These are phyloP conservation scores for Tillandsia fasciculata DNA, from an alignment of 176 grass and related monocot genomes.

Conservation along the genomic window DNA sequence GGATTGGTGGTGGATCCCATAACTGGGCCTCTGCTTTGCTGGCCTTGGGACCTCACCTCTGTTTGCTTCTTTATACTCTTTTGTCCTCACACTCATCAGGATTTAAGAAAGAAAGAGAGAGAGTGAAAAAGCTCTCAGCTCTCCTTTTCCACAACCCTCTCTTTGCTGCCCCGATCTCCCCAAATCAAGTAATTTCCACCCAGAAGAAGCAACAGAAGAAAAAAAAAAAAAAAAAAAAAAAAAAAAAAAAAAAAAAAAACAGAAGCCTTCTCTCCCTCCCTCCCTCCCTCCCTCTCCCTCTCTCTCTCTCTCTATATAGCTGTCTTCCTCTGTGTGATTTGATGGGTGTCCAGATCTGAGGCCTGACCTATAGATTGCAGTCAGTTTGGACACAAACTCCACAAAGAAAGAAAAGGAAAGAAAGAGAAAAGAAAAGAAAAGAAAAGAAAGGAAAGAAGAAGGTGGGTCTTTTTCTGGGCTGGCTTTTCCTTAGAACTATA, in stretches of 20 bases:
- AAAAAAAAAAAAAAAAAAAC: background rate
- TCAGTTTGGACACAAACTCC: no score
- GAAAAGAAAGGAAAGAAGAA: background rate
- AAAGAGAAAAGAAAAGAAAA: no score
- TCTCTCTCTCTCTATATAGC: background rate
- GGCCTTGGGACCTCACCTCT: conserved; percentile 1
- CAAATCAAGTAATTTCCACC: background rate
- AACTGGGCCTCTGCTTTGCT: background rate
- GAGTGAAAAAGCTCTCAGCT: background rate
- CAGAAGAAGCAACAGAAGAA: background rate
- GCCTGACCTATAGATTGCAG: background rate
- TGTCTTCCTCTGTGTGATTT: background rate
- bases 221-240: no score
- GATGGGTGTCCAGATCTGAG: background rate
- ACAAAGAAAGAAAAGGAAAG: no score
- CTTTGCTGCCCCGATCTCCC: background rate
- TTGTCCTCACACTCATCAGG: background rate
- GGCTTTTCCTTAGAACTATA: background rate
- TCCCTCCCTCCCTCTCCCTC: background rate
- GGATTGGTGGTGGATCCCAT: background rate
- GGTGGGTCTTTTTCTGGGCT: background rate
- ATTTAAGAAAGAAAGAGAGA: background rate
- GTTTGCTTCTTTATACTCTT: background rate
- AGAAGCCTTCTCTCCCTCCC: background rate
- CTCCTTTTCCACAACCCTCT: background rate